Evolutionary conservation across 192 early-diverging fungal species (phyloP).

Genomic region (Coemansia sp.): DNA sequence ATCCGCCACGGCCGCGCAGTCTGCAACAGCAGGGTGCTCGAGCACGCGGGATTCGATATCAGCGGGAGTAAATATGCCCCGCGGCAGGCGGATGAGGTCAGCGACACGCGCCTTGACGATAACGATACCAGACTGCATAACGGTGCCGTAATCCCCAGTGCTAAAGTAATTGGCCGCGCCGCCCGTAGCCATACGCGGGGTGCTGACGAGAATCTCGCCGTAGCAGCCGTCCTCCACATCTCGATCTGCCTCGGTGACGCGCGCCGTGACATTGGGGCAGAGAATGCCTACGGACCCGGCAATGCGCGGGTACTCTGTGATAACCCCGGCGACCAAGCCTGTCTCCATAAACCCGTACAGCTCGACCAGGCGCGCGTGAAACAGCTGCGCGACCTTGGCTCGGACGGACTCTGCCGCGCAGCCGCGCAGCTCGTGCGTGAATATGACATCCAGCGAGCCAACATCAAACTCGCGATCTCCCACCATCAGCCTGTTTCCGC

Average conservation of each 20-base stretch:
- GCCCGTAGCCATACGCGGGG: conserved; percentile 23
- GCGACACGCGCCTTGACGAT: conserved; percentile 41
- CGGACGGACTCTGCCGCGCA: conserved; percentile 18
- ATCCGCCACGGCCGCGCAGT: conserved; percentile 40
- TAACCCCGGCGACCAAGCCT: conserved; percentile 42
- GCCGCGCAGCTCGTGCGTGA: conserved; percentile 31
- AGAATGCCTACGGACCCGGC: conserved; percentile 42
- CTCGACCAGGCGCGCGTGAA: conserved; percentile 43
- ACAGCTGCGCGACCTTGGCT: conserved; percentile 16
- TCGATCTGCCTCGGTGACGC: conserved; percentile 24
- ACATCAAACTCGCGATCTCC: conserved; percentile 21
- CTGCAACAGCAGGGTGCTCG: conserved; percentile 15
- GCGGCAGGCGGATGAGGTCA: conserved; percentile 21
- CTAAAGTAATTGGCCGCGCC: conserved; percentile 19
- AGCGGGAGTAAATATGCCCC: conserved; percentile 12
- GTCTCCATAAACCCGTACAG: conserved; percentile 49
- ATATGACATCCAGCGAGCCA: conserved; percentile 27
- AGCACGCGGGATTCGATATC: conserved; percentile 36
- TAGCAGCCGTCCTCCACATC: conserved; percentile 38
- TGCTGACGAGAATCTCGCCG: conserved; percentile 49
- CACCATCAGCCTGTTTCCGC: conserved; percentile 6
- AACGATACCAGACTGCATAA: conserved; percentile 37
- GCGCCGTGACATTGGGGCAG: conserved; percentile 37
- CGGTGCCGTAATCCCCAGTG: conserved; percentile 44
- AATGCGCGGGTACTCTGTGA: conserved; percentile 48